These are phyloP conservation scores for Amanita polypyramis DNA, from an alignment of 768 basidiomycete species.

Conservation along the genomic window DNA sequence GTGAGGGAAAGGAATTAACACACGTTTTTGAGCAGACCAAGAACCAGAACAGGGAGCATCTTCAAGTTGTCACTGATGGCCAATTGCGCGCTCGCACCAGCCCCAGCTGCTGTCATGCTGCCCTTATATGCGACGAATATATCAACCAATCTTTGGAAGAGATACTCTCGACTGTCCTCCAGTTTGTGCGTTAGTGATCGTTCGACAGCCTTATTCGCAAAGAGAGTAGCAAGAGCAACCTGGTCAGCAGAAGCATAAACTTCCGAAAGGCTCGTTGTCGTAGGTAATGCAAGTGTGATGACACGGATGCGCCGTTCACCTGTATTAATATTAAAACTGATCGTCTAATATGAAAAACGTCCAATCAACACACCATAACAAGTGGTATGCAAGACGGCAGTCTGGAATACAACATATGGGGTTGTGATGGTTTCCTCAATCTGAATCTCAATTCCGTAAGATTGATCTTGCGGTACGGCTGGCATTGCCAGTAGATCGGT, in stretches of 20 bases:
- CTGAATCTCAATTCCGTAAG: slow-evolving; percentile 91
- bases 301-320: slow-evolving; percentile 88
- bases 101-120: slow-evolving; percentile 90
- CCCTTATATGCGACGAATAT: slow-evolving; percentile 85
- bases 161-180: slow-evolving; percentile 82
- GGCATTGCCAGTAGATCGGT: slow-evolving; percentile 95
- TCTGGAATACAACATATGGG: slow-evolving; percentile 90
- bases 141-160: slow-evolving; percentile 76
- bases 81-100: slow-evolving; percentile 89
- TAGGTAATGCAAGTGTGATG: slow-evolving; percentile 78
- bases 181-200: slow-evolving; percentile 75
- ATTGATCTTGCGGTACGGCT: slow-evolving; percentile 92
- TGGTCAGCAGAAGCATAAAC: slow-evolving; percentile 88
- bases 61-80: slow-evolving; percentile 91
- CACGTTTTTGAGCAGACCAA: slow-evolving; percentile 92
- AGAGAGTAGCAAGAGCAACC: slow-evolving; percentile 70
- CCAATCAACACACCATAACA: slow-evolving; percentile 51
- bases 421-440: slow-evolving; percentile 90
- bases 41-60: slow-evolving; percentile 83
- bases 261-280: slow-evolving; percentile 81
- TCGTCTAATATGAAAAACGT: too few relatives aligned
- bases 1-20: slow-evolving; percentile 18
- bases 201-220: slow-evolving; percentile 92
- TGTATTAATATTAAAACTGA: slow-evolving; percentile 10
- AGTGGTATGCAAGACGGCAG: slow-evolving; percentile 89